phyloP scores from a whole-genome alignment of 331 rosid genomes.

The Pyracantha coccinea region DNA sequence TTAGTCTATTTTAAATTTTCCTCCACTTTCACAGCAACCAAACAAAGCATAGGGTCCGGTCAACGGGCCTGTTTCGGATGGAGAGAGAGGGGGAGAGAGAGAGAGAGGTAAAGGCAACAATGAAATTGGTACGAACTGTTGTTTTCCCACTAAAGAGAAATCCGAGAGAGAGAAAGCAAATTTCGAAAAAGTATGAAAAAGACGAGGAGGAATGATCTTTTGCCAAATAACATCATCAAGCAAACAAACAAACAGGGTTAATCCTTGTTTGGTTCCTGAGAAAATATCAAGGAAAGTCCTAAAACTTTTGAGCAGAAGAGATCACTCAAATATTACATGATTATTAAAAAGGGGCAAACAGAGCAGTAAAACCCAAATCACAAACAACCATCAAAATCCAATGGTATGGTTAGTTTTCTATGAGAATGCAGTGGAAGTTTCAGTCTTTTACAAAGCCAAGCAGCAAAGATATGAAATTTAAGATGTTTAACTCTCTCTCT shows the following conservation, averaged over 20 bases:
- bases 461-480: background rate
- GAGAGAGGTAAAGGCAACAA: conserved; percentile 8
- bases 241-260: conserved; percentile 3
- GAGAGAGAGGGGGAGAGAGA: conserved; percentile 2
- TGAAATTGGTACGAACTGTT: conserved; percentile 25
- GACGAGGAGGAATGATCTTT: conserved; percentile 57
- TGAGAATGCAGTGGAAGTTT: background rate
- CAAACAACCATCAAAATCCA: background rate
- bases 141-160: conserved; percentile 52
- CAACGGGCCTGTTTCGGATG: conserved; percentile 12
- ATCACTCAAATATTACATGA: background rate
- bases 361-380: background rate
- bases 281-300: conserved; percentile 16
- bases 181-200: conserved; percentile 57
- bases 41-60: conserved; percentile 18
- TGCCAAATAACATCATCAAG: conserved; percentile 43
- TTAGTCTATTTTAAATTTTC: conserved; percentile 2
- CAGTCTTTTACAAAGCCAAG: background rate
- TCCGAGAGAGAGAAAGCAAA: conserved; percentile 44
- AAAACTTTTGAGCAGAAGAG: background rate
- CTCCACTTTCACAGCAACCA: conserved; percentile 30
- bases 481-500: background rate
- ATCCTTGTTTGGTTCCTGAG: conserved; percentile 10
- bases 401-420: background rate
- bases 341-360: background rate